Base-by-base conservation (phyloP, 192 early-diverging fungal species). In the Coemansia sp. region DNA sequence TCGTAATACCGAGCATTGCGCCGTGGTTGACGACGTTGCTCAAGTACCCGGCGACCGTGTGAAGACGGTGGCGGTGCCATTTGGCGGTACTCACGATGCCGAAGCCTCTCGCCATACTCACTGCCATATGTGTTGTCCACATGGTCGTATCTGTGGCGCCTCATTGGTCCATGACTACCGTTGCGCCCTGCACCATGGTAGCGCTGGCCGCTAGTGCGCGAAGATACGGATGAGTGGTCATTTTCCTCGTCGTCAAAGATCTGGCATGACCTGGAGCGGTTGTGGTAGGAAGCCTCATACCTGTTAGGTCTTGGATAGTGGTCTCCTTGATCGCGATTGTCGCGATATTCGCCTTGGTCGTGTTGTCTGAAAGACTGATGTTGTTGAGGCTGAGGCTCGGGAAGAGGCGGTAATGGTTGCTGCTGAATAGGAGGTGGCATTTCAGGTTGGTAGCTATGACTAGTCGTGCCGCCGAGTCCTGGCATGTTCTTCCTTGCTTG, bases 381-480 rank as follows among this genome's bases (percentile, higher is more conserved):
- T 44, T 74, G 63, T 7, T 75, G 63, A 38, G 31, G 54, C 47
- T 46, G 67, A 9, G 46, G 68, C 57, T 42, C 57, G 33, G 57
- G 57, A 12, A 33, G 31, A 34, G 57, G 57, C 4, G 57, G 57
- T 7, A 24, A 38, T 63, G 60, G 71, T 15, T 52, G 67, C 43
- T 47, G 72, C 55, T 31, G 70, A 10, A 29, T 18, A 13, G 59
- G 60, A 13, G 66, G 68, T 43, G 20, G 60, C 1, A 24, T 22
- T 40, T 72, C 66, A 7, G 77, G 82, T 44, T 84, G 82, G 68
- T 76, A 79, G 55, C 82, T 84, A 44, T 84, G 82, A 38, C 69
- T 68, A 11, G 82, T 73, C 13, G 69, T 65, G 22, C 82, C 82
- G 27, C 82, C 82, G 7, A 84, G 68, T 8, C 81, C 81, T 20